Percentiles rank a stretch among this genome's conserved stretches.
phyloP scores from a whole-genome alignment of 768 basidiomycete genomes.

The Collybiopsis confluens region DNA sequence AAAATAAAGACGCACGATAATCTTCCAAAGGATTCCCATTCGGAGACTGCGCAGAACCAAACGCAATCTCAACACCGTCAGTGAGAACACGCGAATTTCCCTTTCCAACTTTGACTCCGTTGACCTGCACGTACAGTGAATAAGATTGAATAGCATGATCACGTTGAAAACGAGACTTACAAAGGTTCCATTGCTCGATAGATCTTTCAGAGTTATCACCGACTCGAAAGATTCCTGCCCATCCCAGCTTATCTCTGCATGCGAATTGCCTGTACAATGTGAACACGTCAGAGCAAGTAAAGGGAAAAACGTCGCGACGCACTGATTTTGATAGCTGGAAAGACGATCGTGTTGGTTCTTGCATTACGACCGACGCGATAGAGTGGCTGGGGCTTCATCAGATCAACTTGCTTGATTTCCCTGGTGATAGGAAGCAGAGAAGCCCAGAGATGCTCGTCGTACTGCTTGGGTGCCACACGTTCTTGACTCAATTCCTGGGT shows the following conservation, averaged over 20 bases:
- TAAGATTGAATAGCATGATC: neutral
- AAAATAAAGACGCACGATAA: slow-evolving; percentile 51
- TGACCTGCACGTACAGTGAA: slow-evolving; percentile 43
- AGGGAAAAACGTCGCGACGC: slow-evolving; percentile 22
- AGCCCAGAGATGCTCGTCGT: neutral
- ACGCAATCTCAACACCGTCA: slow-evolving; percentile 84
- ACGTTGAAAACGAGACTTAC: slow-evolving; percentile 30
- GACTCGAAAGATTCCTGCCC: slow-evolving; percentile 37
- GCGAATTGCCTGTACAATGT: slow-evolving; percentile 44
- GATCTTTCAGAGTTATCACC: slow-evolving; percentile 47
- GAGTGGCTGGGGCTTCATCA: neutral
- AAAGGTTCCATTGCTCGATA: slow-evolving; percentile 73
- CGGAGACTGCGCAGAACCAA: slow-evolving; percentile 58
- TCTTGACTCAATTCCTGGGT: neutral
- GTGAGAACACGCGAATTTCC: slow-evolving; percentile 51
- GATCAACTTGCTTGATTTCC: neutral
- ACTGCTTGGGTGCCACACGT: neutral
- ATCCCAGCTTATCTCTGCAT: slow-evolving; percentile 60
- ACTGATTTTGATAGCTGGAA: slow-evolving; percentile 22
- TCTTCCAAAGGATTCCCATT: slow-evolving; percentile 51
- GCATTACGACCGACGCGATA: slow-evolving; percentile 8
- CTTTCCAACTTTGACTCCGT: slow-evolving; percentile 59
- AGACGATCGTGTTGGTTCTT: slow-evolving; percentile 4
- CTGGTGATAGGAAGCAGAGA: neutral
- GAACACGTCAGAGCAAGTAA: neutral